A percentile compares a stretch with the other conserved stretches of the same genome.
These are phyloP conservation scores for Agastache rugosa DNA, from an alignment of 257 asterid species.

Conservation along the genomic window DNA sequence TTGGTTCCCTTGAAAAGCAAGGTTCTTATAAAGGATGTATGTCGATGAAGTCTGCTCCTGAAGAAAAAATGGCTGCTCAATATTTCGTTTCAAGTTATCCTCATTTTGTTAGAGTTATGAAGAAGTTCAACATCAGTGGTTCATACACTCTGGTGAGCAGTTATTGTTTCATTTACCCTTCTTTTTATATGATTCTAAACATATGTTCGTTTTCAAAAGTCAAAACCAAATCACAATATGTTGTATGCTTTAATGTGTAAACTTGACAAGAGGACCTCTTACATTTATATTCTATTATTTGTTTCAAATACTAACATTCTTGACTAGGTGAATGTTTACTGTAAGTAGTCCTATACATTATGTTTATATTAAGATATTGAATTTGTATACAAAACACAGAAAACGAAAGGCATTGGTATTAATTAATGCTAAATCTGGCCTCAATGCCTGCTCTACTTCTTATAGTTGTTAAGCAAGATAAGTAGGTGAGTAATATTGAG, in stretches of 20 bases:
- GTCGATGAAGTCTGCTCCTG: constrained; percentile 89
- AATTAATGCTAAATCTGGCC: background rate
- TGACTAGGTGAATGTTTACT: background rate
- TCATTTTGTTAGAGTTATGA: constrained; percentile 86
- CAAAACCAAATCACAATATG: background rate
- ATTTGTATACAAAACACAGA: background rate
- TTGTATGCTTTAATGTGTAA: constrained; percentile 16
- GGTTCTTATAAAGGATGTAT: constrained; percentile 83
- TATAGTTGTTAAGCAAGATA: background rate
- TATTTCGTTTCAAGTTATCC: constrained; percentile 78
- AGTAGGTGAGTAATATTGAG: background rate
- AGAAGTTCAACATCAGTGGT: constrained; percentile 87
- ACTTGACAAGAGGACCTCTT: background rate
- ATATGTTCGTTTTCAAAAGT: constrained; percentile 4
- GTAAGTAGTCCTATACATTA: background rate
- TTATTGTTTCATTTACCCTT: background rate
- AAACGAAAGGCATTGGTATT: background rate
- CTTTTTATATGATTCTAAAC: background rate
- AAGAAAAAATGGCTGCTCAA: constrained; percentile 89
- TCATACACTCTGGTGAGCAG: constrained; percentile 88
- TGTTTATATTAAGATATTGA: background rate
- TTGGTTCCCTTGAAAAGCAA: constrained; percentile 56
- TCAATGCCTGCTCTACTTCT: background rate
- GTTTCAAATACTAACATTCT: background rate
- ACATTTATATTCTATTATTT: background rate